Evolutionary conservation across 768 basidiomycete genomes (phyloP).

Genomic region (Coprinopsis cinerea): DNA sequence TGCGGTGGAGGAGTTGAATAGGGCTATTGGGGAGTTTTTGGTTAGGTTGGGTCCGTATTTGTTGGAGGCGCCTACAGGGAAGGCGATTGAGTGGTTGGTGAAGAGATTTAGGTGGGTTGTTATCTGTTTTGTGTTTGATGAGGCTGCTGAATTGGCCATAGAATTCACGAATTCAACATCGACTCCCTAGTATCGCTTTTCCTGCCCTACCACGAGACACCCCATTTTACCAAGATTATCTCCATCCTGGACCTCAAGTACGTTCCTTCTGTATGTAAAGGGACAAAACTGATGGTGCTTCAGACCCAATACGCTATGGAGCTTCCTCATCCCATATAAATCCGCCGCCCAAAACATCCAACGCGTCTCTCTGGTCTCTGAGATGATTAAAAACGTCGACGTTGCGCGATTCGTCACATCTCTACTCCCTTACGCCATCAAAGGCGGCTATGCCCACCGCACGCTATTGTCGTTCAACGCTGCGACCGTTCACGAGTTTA

Average conservation of each 20-base stretch:
- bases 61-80: slow-evolving; percentile 73
- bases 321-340: slow-evolving; percentile 71
- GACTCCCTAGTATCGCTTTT: slow-evolving; percentile 73
- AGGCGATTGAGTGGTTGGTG: slow-evolving; percentile 92
- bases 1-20: slow-evolving; percentile 59
- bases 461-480: slow-evolving; percentile 80
- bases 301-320: slow-evolving; percentile 59
- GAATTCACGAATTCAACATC: slow-evolving; percentile 92
- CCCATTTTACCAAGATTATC: slow-evolving; percentile 91
- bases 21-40: slow-evolving; percentile 54
- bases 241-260: slow-evolving; percentile 78
- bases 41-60: slow-evolving; percentile 73
- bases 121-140: neutral
- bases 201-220: slow-evolving; percentile 91
- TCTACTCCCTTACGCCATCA: slow-evolving; percentile 56
- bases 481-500: slow-evolving; percentile 72
- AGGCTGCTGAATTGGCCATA: slow-evolving; percentile 26
- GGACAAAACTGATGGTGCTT: neutral
- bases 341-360: slow-evolving; percentile 71
- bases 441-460: slow-evolving; percentile 50
- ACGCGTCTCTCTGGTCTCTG: slow-evolving; percentile 63
- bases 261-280: slow-evolving; percentile 16
- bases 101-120: slow-evolving; percentile 77
- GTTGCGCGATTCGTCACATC: slow-evolving; percentile 66
- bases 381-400: slow-evolving; percentile 68